These are phyloP conservation scores for Tetracentron sinense DNA, from an alignment of 164 flowering plant genomes.

Conservation along the genomic window DNA sequence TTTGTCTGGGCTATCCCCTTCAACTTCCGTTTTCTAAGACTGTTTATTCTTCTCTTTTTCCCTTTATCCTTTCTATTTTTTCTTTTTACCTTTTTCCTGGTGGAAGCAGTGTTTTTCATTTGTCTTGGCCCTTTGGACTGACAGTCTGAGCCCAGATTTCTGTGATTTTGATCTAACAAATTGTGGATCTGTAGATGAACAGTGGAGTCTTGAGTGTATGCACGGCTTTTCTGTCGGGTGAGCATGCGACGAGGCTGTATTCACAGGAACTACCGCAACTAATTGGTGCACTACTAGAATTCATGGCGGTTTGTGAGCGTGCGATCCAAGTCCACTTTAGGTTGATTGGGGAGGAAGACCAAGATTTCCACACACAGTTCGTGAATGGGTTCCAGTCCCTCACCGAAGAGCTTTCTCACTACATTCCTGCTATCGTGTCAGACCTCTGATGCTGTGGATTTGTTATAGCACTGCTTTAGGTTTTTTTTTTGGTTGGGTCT, in stretches of 20 bases:
- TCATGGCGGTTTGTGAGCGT: slow-evolving; percentile 98
- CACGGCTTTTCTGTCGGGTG: slow-evolving; percentile 96
- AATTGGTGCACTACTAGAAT: slow-evolving; percentile 94
- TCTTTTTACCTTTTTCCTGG: no score
- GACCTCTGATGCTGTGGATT: slow-evolving; percentile 56
- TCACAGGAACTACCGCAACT: slow-evolving; percentile 97
- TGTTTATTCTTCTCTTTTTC: no score
- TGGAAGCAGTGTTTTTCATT: no score
- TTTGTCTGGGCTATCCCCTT: no score
- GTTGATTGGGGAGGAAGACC: slow-evolving; percentile 96
- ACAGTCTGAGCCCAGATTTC: background rate
- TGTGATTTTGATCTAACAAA: background rate
- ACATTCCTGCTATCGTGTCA: slow-evolving; percentile 96
- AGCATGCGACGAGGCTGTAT: slow-evolving; percentile 92
- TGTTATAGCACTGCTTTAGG: no score
- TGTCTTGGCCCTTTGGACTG: no score
- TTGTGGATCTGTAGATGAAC: slow-evolving; percentile 61
- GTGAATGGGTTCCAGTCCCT: slow-evolving; percentile 98
- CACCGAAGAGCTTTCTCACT: slow-evolving; percentile 94
- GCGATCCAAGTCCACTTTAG: slow-evolving; percentile 94
- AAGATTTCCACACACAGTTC: slow-evolving; percentile 97
- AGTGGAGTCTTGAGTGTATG: slow-evolving; percentile 97
- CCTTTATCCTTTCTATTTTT: no score
- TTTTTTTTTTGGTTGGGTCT: slow-evolving; percentile 8
- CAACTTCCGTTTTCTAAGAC: no score